Evolutionary conservation across 2,329 filamentous ascomycete genomes (phyloP), one percentile per base, ranked within the genome.

Genomic region (Microcyclospora pomicola): DNA sequence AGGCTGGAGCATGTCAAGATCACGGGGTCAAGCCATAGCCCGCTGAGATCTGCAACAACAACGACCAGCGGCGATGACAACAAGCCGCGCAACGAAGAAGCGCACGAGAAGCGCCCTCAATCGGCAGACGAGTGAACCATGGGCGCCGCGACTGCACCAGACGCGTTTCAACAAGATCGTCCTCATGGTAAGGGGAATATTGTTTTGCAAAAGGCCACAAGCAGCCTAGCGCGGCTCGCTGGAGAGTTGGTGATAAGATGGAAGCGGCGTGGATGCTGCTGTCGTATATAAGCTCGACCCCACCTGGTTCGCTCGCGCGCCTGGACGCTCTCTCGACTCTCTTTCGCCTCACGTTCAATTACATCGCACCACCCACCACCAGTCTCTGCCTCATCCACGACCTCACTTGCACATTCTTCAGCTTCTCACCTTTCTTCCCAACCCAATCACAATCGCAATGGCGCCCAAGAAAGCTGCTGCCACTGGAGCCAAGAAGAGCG

Each of bases 401-500:
- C 35, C 19, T 13, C 19, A n/a, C 12, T 27, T 16, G 16, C 34
- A 9, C 33, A 40, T 41, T 36, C 35, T 34, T 43, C 39, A 42
- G 33, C 37, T 39, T 34, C 33, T 38, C 40, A 35, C 39, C 46
- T 41, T 50, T 53, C 46, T 45, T 28, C 33, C 34, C 35, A 40
- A 47, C 45, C 42, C 44, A 41, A 54, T 44, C 45, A 54, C 42
- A 35, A 32, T 46, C 51, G 67, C 53, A 54, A 80, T 80, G 77
- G 67, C 75, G 70, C 72, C 75, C 52, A 80, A 80, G 69, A 77
- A 77, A 64, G 61, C 67, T 50, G 53, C 65, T 49, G 58, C 59
- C 42, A 51, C 44, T 15, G 27, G 27, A 39, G 50, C 66, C 52
- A 77, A 77, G 68, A 75, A 76, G 66, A 62, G 68, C 47, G 61